Evolutionary conservation across 208 protist species (phyloP), one percentile per base, ranked within the genome.

Genomic region (Endotrypanum monterogeii): DNA sequence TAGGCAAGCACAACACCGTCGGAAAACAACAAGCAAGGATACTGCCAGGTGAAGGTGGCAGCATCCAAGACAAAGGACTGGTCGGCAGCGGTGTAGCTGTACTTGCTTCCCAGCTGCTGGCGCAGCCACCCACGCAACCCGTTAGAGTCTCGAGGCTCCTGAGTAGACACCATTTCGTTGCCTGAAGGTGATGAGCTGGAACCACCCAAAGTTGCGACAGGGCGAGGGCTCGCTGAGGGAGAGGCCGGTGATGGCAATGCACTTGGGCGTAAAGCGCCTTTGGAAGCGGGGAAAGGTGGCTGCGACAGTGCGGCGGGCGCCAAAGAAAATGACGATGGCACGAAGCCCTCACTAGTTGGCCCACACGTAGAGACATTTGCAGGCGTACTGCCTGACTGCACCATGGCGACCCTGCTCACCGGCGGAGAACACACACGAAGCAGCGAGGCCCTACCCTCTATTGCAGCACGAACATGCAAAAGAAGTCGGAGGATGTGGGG

Each of bases 1-100:
- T 89, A 85, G 0, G 87, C 83, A 35, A 96, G 80, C 7, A 94
- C 77, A 18, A 96, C 88, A 41, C 91, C 91, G 60, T 96, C 89
- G 6, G 89, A 93, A 61, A 96, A 94, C 46, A 89, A 2, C 16
- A 86, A 48, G 63, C 79, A 89, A 11, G 75, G 82, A 16, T 82
- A 63, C 20, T 44, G 62, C 39, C 73, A 16, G 12, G 52, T 44
- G 44, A 51, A 55, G 9, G 52, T 67, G 30, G n/a, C 51, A 39
- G 60, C 48, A 63, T 72, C 77, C 54, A 80, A 79, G 1, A 75
- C 67, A 66, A 90, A 90, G 48, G 71, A 81, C 16, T 60, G 61
- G 73, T 94, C 89, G 35, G 83, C 80, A 48, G 89, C 82, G 18
- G 63, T 74, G 82, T 93, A 89, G n/a, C 54, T 67, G 62, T 86